Evolutionary conservation across 345 rosid genomes (phyloP), one percentile per base, ranked within the genome.

Genomic region (Microcos paniculata): DNA sequence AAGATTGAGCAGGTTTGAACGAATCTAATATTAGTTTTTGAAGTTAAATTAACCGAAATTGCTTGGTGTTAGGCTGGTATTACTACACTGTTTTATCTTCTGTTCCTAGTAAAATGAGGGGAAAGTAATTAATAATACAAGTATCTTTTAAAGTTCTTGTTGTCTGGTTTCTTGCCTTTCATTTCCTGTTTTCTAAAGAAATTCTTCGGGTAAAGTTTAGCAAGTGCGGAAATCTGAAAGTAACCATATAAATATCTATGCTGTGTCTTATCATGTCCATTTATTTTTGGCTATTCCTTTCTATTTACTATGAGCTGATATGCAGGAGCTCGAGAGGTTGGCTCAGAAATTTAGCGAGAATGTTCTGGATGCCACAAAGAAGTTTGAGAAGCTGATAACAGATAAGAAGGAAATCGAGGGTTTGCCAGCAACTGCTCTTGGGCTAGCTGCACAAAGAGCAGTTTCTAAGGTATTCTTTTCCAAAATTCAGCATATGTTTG

Each of bases 331-430:
- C 70, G 89, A 90, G 71, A 90, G 85, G 73, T 83, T 91, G 55
- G 86, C 98, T 45, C 91, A 89, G 70, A 95, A 91, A 79, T 95
- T 95, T 74, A 85, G 65, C 57, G 98, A 93, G 84, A 95, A 95
- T 75, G 96, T 91, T 71, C 81, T 95, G 85, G 99, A 95, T 75
- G 90, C 98, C 74, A 95, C 98, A 78, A 95, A 92, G 84, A 89
- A 84, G 65, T 95, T 89, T 88, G 97, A 92, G 84, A 95, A 91
- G 80, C 75, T 91, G 69, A 86, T 95, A 57, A 89, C 89, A 3
- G 92, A 91, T 82, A 89, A 92, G 83, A 90, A 85, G 72, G 97
- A 89, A 72, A 85, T 95, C n/a, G 94, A 92, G 31, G 99, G 99
- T 59, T 80, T 95, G 88, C 96, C 98, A 15, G 88, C 97, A 65